phyloP scores from a whole-genome alignment of 305 asterid genomes.

The Solanum hybrid region DNA sequence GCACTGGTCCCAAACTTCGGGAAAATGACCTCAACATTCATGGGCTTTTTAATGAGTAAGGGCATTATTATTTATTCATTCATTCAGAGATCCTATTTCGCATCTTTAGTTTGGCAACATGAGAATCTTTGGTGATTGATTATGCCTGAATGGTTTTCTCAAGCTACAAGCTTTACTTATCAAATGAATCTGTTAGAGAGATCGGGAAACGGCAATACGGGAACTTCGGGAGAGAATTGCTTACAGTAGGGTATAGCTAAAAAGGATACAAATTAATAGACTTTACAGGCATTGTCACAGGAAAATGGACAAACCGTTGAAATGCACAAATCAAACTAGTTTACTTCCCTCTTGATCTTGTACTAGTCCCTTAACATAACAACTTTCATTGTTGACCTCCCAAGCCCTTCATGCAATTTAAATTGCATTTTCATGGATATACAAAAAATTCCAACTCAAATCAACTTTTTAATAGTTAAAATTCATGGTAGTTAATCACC shows the following conservation, averaged over 20 bases:
- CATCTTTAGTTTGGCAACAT: not conserved
- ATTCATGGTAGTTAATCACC: not conserved
- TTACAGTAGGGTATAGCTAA: not conserved
- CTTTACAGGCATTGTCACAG: not conserved
- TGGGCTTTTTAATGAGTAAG: slow-evolving; percentile 76
- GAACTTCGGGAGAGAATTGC: not conserved
- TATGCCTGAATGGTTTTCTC: not conserved
- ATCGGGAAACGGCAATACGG: not conserved
- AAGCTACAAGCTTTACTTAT: not conserved
- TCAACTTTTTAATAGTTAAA: not conserved
- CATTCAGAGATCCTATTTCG: not conserved
- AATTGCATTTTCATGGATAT: not conserved
- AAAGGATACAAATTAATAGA: not conserved
- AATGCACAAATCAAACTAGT: not conserved
- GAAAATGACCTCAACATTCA: slow-evolving; percentile 80
- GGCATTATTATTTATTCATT: not conserved
- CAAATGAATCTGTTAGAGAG: not conserved
- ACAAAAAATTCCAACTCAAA: not conserved
- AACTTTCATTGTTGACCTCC: not conserved
- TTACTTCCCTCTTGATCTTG: not conserved
- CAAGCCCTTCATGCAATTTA: not conserved
- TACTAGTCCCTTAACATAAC: not conserved
- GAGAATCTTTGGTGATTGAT: not conserved
- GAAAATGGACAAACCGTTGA: not conserved
- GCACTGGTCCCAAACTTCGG: slow-evolving; percentile 88